Evolutionary conservation across 768 basidiomycete genomes (phyloP), one percentile per base, ranked within the genome.

Genomic region (Saitozyma sp.): DNA sequence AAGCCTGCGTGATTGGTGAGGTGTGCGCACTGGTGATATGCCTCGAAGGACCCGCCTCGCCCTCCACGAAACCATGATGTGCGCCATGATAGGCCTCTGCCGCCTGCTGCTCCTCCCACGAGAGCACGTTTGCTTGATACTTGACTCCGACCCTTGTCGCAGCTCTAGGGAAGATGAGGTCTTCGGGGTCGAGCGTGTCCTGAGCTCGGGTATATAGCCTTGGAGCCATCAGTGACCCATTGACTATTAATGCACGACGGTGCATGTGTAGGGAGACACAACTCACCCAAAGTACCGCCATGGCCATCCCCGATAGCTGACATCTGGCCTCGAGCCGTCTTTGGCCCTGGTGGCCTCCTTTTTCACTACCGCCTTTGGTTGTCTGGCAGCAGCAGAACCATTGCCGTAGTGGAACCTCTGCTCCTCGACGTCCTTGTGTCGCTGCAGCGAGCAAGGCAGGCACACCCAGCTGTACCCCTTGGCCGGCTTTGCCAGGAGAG

Each of bases 381-480:
- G 84, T 13, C 61, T 54, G 9, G 40, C 59, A 8, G 67, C 59
- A 6, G 68, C 54, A n/a, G 50, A 79, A 9, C 68, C 73, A 2
- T 59, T 41, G 19, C 66, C 50, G 50, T 61, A 71, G 39, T 66
- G 62, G 53, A 66, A 78, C 56, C 68, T 69, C 48, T 68, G 63
- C 6, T 63, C 65, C 60, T 78, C 73, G 9, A 78, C 68, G 48
- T 80, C 78, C 48, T 78, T 74, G 70, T 92, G 92, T 74, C 94
- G 89, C 67, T 85, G 85, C 57, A 87, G 85, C 10, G 92, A 89
- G 78, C 94, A 98, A 1, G 92, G 91, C 0, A 91, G 90, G 72
- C 95, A 98, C 9, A 92, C 92, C 95, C 95, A 98, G 19, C 91
- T 92, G 80, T 97, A 98, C 50, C 95, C 95, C 65, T 92, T 86